Percentiles rank a stretch among this genome's conserved stretches.
Conservation (phyloP, 2,329 filamentous ascomycete genomes). For the Aspergillus sp. region DNA sequence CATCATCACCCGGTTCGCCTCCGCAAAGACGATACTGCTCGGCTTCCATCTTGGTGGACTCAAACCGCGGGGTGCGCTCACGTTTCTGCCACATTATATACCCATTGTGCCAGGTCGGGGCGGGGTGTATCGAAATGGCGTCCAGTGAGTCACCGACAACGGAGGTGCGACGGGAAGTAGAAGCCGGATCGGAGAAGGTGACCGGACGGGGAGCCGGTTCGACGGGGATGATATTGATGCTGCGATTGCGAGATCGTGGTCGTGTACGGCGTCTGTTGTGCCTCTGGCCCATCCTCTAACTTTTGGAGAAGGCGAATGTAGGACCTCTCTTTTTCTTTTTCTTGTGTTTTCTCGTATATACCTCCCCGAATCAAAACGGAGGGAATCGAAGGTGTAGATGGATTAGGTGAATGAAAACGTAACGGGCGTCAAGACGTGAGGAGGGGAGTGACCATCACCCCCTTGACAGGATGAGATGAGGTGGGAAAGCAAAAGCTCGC, state of each 20-base stretch:
- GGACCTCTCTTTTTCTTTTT: conserved; percentile 5
- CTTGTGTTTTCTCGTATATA: conserved; percentile 7
- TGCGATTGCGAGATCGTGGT: conserved; percentile 39
- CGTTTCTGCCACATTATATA: conserved; percentile 40
- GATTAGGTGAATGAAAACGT: conserved; percentile 17
- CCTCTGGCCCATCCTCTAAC: conserved; percentile 44
- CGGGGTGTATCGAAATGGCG: conserved; percentile 28
- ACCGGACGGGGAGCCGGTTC: conserved; percentile 20
- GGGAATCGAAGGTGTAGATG: conserved; percentile 4
- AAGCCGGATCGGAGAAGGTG: conserved; percentile 5
- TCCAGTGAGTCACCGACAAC: conserved; percentile 25
- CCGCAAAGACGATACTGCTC: conserved; percentile 48
- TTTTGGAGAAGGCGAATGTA: conserved; percentile 5
- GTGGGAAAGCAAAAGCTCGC: conserved; percentile 18
- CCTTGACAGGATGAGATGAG: conserved; percentile 37
- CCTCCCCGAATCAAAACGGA: background rate
- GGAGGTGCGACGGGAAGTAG: conserved; percentile 11
- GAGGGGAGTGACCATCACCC: conserved; percentile 40
- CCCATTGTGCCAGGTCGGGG: conserved; percentile 45
- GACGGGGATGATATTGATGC: conserved; percentile 21
- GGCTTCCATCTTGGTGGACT: conserved; percentile 33
- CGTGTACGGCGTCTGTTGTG: conserved; percentile 48
- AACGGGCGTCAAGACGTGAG: conserved; percentile 7
- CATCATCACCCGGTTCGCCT: conserved; percentile 45
- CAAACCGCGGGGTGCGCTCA: conserved; percentile 31